Base-by-base conservation (phyloP, 768 basidiomycete genomes). In the Lanmaoa rubissima region DNA sequence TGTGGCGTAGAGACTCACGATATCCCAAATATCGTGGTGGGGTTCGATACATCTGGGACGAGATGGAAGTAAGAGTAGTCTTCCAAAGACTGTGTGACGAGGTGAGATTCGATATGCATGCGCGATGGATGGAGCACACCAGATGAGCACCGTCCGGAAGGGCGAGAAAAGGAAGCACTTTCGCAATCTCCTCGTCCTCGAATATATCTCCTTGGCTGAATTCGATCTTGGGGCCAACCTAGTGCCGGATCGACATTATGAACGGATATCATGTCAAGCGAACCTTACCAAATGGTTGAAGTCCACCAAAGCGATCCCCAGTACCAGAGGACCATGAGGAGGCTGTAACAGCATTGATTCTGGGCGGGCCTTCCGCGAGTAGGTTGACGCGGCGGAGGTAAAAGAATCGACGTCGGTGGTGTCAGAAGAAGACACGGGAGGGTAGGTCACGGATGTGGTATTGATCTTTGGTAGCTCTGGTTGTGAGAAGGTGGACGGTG, bases 51-150 rank as follows among this genome's bases (percentile, higher is more conserved):
- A 13, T 83, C 78, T 24, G 89, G 88, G 9, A 92, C 90, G 28
- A 96, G 75, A 68, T 96, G 94, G 67, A 99, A 99, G 72, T 98
- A 98, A 0, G 92, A 92, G 69, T 98, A 98, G 68, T 99, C 97
- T 76, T 98, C 96, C 19, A 58, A 17, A 46, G 61, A 62, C 64
- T 65, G 48, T 19, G 19, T 45, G 47, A 48, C 40, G 41, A 31
- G 26, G 36, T 61, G 51, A 61, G 45, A 42, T 17, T 59, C 2
- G 43, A 67, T 55, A 40, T 41, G 44, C 43, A 48, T 59, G 17
- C 40, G 26, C 13, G 35, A 43, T 31, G 32, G 34, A 49, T 24
- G 58, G 17, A 51, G 32, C 43, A 60, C 64, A 95, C 93, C 62
- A 97, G 71, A 74, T 99, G 97, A 11, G 97, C 97, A 17, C 97